Conservation (phyloP, 2,329 filamentous ascomycete species). For the Arthrobotrys musiformis region DNA sequence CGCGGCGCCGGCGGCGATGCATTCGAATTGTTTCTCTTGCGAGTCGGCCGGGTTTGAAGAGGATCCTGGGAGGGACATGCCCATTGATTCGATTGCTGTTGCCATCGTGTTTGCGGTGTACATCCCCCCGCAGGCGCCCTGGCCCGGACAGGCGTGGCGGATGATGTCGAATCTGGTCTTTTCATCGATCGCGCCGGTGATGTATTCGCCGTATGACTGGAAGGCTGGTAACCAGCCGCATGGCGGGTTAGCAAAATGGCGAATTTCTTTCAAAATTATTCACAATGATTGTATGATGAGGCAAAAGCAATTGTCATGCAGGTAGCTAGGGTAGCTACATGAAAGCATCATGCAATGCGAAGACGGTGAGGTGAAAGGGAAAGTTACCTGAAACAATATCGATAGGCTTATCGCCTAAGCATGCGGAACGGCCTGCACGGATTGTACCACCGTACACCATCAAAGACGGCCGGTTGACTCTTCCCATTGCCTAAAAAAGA, state of each 20-base stretch:
- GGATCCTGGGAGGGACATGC: conserved; percentile 83
- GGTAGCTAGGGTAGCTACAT: conserved; percentile 5
- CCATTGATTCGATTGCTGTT: conserved; percentile 77
- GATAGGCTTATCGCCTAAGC: conserved; percentile 78
- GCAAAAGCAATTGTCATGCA: neutral
- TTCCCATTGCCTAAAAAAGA: conserved; percentile 82
- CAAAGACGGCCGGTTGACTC: conserved; percentile 90
- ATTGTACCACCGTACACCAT: conserved; percentile 99
- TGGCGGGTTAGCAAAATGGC: too few species aligned
- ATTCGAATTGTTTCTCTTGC: conserved; percentile 77
- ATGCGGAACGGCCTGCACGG: conserved; percentile 83
- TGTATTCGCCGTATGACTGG: conserved; percentile 95
- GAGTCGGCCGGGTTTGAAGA: conserved; percentile 82
- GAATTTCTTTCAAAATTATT: neutral
- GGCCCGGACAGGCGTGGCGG: conserved; percentile 85
- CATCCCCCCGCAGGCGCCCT: conserved; percentile 88
- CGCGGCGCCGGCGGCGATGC: conserved; percentile 75
- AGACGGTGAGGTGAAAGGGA: conserved; percentile 10
- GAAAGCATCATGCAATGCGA: neutral
- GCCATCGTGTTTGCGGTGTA: conserved; percentile 82
- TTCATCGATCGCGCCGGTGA: conserved; percentile 82
- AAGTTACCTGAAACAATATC: conserved; percentile 80
- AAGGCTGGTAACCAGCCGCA: conserved; percentile 75
- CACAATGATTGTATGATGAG: neutral
- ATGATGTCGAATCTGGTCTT: conserved; percentile 94